phyloP scores from a whole-genome alignment of 164 flowering plant species.

The Santalum album region DNA sequence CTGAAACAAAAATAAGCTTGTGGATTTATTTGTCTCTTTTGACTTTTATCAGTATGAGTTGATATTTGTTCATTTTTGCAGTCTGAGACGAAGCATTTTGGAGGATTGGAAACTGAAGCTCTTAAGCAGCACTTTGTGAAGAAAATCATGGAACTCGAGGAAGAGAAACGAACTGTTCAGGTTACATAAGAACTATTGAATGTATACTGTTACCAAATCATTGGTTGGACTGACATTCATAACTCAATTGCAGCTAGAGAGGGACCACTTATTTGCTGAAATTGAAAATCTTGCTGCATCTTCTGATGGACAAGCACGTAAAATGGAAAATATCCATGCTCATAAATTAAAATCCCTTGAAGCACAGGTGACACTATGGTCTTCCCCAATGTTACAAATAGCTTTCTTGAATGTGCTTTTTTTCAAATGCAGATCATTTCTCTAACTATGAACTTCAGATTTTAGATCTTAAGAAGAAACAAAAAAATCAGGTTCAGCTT shows the following conservation, averaged over 20 bases:
- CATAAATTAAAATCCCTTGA: constrained; percentile 88
- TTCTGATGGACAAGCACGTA: constrained; percentile 88
- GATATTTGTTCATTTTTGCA: constrained; percentile 20
- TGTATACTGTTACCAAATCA: background rate
- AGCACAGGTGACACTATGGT: constrained; percentile 55
- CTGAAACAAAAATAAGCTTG: too few species aligned
- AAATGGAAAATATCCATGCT: constrained; percentile 73
- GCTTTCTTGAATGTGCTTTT: background rate
- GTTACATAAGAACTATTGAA: constrained; percentile 26
- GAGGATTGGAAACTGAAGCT: constrained; percentile 54
- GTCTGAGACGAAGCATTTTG: constrained; percentile 95
- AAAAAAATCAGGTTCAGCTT: constrained; percentile 91
- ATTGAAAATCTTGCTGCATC: constrained; percentile 73
- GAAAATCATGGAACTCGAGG: constrained; percentile 88
- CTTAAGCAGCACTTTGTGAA: constrained; percentile 98
- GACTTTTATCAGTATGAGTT: background rate
- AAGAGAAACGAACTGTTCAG: constrained; percentile 88
- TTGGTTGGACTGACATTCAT: background rate
- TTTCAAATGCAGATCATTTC: background rate
- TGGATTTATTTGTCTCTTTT: background rate
- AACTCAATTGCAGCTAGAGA: constrained; percentile 55
- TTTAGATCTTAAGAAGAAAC: constrained; percentile 90
- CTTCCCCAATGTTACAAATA: background rate
- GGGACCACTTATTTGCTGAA: constrained; percentile 77
- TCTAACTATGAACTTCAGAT: constrained; percentile 34